Percentiles rank a stretch among this genome's conserved stretches.
These are phyloP conservation scores for Nicotiana sylvestris DNA, from an alignment of 257 asterid species.

Conservation along the genomic window DNA sequence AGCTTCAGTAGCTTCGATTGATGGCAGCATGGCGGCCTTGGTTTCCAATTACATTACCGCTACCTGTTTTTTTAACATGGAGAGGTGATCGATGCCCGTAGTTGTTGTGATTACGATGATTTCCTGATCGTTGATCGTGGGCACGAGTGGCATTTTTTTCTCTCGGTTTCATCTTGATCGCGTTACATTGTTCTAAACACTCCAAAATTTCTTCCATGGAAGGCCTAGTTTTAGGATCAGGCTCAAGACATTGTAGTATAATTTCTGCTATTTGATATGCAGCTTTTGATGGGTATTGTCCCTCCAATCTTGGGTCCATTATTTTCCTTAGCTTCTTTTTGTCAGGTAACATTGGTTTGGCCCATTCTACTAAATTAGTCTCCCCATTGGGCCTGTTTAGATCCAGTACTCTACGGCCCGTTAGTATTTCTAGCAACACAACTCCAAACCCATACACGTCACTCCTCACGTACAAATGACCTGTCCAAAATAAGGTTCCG, in stretches of 20 bases:
- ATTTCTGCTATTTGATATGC: conserved; percentile 37
- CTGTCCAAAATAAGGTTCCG: conserved; percentile 20
- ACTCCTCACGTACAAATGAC: conserved; percentile 80
- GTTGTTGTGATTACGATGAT: conserved; percentile 3
- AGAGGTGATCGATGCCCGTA: conserved; percentile 25
- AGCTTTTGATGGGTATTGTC: conserved; percentile 54
- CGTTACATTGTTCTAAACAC: conserved; percentile 30
- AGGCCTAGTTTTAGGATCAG: conserved; percentile 69
- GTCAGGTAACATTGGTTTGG: conserved; percentile 51
- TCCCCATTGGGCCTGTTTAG: conserved; percentile 50
- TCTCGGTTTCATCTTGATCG: conserved; percentile 26
- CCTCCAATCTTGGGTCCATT: conserved; percentile 61
- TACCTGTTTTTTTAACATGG: conserved; percentile 18
- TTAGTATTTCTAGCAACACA: conserved; percentile 56
- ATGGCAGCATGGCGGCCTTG: not conserved
- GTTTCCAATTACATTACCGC: conserved; percentile 6
- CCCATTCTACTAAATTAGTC: conserved; percentile 71
- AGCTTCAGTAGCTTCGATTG: conserved; percentile 22
- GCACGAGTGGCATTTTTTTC: conserved; percentile 15
- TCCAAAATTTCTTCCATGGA: conserved; percentile 48
- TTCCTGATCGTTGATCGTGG: too few species aligned
- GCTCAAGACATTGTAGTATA: conserved; percentile 50
- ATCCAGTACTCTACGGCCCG: conserved; percentile 65
- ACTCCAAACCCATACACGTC: conserved; percentile 91
- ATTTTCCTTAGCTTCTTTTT: conserved; percentile 54